Percentiles rank a stretch among this genome's conserved stretches.
phyloP scores from a whole-genome alignment of 2,329 filamentous ascomycete species.

The Xylaria digitata region DNA sequence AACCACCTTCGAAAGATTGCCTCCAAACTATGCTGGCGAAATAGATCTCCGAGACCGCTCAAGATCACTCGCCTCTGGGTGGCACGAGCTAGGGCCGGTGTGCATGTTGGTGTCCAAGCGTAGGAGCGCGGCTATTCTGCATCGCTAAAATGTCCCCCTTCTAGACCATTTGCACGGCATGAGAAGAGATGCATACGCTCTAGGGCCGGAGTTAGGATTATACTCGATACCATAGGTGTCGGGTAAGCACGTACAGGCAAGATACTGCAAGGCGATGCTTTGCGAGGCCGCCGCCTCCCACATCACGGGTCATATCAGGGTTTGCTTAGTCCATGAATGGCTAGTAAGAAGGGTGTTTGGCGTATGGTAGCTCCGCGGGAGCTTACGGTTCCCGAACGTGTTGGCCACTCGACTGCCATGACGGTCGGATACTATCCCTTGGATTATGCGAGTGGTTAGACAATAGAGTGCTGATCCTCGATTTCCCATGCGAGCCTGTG shows the following conservation, averaged over 20 bases:
- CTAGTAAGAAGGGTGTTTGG: background rate
- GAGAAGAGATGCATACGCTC: background rate
- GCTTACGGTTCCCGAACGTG: background rate
- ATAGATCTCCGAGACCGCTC: background rate
- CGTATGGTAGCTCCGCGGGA: background rate
- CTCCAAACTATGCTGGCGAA: background rate
- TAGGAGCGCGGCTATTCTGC: background rate
- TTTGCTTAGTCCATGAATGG: background rate
- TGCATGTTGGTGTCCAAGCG: conserved; percentile 7
- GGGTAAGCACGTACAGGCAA: background rate
- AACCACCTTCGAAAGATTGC: background rate
- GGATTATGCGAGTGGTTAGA: background rate
- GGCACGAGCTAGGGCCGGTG: background rate
- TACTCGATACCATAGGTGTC: background rate
- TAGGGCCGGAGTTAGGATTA: background rate
- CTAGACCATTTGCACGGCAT: background rate
- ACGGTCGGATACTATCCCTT: background rate
- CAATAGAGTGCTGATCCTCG: background rate
- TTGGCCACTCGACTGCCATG: background rate
- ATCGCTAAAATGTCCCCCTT: background rate
- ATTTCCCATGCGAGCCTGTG: background rate
- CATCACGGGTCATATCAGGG: background rate
- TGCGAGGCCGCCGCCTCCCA: background rate
- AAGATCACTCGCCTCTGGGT: background rate
- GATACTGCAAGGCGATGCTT: background rate